phyloP scores from a whole-genome alignment of 805 yeast genomes.

The Ogataea polymorpha region DNA sequence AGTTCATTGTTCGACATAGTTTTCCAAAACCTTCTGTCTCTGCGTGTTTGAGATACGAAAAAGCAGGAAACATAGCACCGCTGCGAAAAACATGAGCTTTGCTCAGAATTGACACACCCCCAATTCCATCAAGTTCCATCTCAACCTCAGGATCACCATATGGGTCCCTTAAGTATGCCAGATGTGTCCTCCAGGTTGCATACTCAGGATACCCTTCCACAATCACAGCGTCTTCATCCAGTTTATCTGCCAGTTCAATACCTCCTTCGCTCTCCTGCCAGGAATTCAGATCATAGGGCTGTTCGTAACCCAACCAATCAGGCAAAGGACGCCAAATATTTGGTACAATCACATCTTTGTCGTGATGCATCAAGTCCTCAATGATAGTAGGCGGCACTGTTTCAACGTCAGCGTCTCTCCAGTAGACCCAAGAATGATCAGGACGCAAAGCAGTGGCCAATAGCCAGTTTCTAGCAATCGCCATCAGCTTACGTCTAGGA shows the following conservation, averaged over 20 bases:
- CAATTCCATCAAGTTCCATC: constrained; percentile 92
- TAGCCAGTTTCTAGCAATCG: constrained; percentile 90
- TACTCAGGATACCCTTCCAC: constrained; percentile 96
- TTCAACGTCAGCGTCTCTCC: constrained; percentile 96
- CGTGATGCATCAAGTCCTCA: constrained; percentile 88
- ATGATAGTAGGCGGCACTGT: constrained; percentile 76
- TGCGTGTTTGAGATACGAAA: constrained; percentile 89
- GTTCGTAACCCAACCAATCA: constrained; percentile 77
- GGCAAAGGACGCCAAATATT: constrained; percentile 87
- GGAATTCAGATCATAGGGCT: constrained; percentile 76
- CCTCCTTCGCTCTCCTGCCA: constrained; percentile 84
- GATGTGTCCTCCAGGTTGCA: constrained; percentile 95
- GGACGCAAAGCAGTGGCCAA: constrained; percentile 81
- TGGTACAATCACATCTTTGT: constrained; percentile 86
- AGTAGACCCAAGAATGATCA: constrained; percentile 89
- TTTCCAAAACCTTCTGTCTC: constrained; percentile 96
- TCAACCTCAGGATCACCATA: constrained; percentile 90
- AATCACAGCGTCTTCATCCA: constrained; percentile 90
- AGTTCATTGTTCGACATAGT: constrained; percentile 79
- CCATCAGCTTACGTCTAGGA: constrained; percentile 89
- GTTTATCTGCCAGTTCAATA: constrained; percentile 61
- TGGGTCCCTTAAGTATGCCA: constrained; percentile 89
- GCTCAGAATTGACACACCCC: constrained; percentile 89
- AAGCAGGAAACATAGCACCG: constrained; percentile 94
- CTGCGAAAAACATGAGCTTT: constrained; percentile 80